Percentiles rank a stretch among this genome's conserved stretches.
Evolutionary conservation across 2,329 filamentous ascomycete genomes (phyloP).

Genomic region (Waltergamsia citrina): DNA sequence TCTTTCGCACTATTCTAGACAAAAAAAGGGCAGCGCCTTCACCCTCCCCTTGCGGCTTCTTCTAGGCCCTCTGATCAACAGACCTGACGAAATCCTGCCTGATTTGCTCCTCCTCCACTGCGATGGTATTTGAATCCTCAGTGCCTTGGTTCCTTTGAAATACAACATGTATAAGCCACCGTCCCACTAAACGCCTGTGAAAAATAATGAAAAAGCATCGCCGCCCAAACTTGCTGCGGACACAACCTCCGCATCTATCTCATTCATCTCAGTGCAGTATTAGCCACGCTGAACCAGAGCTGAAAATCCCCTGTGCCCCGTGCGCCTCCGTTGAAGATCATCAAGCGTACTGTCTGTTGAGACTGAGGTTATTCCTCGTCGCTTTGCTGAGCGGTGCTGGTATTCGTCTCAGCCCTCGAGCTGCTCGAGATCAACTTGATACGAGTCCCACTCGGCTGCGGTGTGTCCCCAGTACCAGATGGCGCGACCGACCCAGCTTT

Average conservation of each 20-base stretch:
- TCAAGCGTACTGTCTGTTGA: not conserved
- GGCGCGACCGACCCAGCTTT: constrained; percentile 31
- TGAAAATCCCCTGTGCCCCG: not conserved
- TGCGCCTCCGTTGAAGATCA: not conserved
- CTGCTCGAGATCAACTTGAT: constrained; percentile 58
- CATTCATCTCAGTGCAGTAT: not conserved
- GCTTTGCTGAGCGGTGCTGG: constrained; percentile 29
- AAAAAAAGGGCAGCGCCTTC: no score
- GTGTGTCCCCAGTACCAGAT: constrained; percentile 53
- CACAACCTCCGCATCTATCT: no score
- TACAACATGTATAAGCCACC: constrained; percentile 8
- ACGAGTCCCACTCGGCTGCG: constrained; percentile 50
- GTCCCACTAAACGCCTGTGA: constrained; percentile 2
- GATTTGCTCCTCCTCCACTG: no score
- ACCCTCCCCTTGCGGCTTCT: not conserved
- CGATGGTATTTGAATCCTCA: constrained; percentile 15
- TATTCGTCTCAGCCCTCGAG: constrained; percentile 25
- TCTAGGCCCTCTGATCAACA: not conserved
- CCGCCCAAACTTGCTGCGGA: not conserved
- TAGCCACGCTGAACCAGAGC: not conserved
- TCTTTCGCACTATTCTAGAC: no score
- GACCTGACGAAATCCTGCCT: no score
- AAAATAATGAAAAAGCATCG: not conserved
- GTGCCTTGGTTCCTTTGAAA: constrained; percentile 12
- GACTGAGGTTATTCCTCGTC: constrained; percentile 35